Evolutionary conservation across 139 green algal species (phyloP).

Genomic region (Diplosphaera chodatii): DNA sequence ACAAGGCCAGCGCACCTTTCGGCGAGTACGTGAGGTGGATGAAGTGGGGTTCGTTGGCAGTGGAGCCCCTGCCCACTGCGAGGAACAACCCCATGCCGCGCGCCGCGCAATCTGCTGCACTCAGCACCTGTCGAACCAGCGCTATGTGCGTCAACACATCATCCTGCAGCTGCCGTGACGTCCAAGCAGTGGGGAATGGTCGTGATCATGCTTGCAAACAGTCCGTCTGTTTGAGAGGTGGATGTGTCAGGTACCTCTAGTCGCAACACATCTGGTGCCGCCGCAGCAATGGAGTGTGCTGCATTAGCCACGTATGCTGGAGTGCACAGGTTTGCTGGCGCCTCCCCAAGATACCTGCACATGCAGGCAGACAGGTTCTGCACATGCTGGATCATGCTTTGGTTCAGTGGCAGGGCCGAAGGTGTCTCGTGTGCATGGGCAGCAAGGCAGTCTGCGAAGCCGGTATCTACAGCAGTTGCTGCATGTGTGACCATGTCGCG

Average conservation of each 20-base stretch:
- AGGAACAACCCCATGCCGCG: conserved; percentile 94
- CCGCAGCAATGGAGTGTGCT: conserved; percentile 50
- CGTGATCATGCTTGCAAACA: too few relatives aligned
- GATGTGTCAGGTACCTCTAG: too few relatives aligned
- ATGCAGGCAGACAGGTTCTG: not conserved
- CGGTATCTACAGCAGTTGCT: too few relatives aligned
- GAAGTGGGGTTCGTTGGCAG: conserved; percentile 81
- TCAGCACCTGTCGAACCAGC: conserved; percentile 55
- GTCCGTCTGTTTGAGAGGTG: too few relatives aligned
- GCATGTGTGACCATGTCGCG: too few relatives aligned
- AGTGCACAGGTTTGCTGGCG: conserved; percentile 91
- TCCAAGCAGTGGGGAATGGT: too few relatives aligned
- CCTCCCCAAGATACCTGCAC: conserved; percentile 84
- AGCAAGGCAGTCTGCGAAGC: too few relatives aligned
- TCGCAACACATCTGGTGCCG: conserved; percentile 42
- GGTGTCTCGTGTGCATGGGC: too few relatives aligned
- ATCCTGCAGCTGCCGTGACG: too few relatives aligned
- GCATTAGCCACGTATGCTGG: conserved; percentile 74
- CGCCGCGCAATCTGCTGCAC: conserved; percentile 80
- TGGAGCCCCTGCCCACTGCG: conserved; percentile 73
- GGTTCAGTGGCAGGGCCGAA: too few relatives aligned
- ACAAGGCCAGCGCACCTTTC: conserved; percentile 20
- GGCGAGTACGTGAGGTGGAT: conserved; percentile 95
- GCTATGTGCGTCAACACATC: too few relatives aligned
- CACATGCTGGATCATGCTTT: too few relatives aligned